Evolutionary conservation across 2,329 filamentous ascomycete genomes (phyloP).

Genomic region (Eutypa lata): DNA sequence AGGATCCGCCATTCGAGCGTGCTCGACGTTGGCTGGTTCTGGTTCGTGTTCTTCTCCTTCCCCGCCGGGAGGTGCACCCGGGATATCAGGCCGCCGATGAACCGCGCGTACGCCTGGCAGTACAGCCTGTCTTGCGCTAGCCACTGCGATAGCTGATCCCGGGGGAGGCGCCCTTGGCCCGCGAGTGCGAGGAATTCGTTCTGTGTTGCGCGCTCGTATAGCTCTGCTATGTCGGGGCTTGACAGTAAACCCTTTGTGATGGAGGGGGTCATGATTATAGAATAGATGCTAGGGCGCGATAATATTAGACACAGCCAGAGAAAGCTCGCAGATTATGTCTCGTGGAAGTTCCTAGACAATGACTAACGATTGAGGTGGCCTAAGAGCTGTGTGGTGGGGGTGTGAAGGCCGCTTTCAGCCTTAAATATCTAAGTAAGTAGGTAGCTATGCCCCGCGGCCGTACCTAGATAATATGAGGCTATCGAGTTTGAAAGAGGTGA

Average conservation of each 20-base stretch:
- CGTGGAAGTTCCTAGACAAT: too few species aligned
- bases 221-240: slow-evolving; percentile 15
- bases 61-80: slow-evolving; percentile 21
- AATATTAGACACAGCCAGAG: too few species aligned
- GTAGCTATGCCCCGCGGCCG: too few species aligned
- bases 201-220: slow-evolving; percentile 25
- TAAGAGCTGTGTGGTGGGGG: background rate
- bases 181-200: slow-evolving; percentile 23
- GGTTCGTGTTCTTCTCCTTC: background rate
- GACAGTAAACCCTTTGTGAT: slow-evolving; percentile 18
- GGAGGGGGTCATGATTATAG: slow-evolving; percentile 13
- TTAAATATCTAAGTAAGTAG: too few species aligned
- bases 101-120: slow-evolving; percentile 28
- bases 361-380: too few species aligned
- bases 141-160: slow-evolving; percentile 23
- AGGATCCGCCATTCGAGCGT: slow-evolving; percentile 25
- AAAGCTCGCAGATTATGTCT: too few species aligned
- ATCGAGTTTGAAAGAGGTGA: too few species aligned
- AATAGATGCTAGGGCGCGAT: background rate
- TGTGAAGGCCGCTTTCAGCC: background rate
- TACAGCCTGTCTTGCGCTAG: slow-evolving; percentile 30
- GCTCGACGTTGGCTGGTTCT: slow-evolving; percentile 2
- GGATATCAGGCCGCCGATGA: slow-evolving; percentile 27
- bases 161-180: slow-evolving; percentile 23
- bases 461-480: too few species aligned